Evolutionary conservation across 148 eudicot species (phyloP), one percentile per base, ranked within the genome.

Genomic region (Vaccinium myrtillus): DNA sequence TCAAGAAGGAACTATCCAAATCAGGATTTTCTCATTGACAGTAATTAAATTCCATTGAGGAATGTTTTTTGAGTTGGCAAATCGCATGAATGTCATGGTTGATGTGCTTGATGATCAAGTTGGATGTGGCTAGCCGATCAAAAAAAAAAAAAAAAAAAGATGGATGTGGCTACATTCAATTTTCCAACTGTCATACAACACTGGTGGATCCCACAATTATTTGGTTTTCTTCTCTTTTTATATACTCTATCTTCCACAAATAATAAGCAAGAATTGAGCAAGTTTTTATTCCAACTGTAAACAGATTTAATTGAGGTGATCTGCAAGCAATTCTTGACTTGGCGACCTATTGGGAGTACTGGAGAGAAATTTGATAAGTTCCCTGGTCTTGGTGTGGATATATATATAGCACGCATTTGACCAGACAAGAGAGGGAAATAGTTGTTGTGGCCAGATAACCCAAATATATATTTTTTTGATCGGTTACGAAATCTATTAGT

Each of bases 51-150:
- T 69, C 8, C 43, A 30, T 5, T 69, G 74, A 69, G 74, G 74
- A 69, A 69, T 69, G 43, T 69, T 69, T 69, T 30, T 69, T 69
- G 74, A 69, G 74, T 27, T 69, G 36, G 39, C 74, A 69, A 69
- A 69, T 69, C 43, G 18, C 43, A 27, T 69, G 74, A 13, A 30
- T 69, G 74, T 69, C 18, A 69, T 16, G 13, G 7, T 5, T 32
- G 36, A 32, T 32, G 32, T 32, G 36, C 18, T 30, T 69, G 74
- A 30, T 69, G 43, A 69, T 69, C 18, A 27, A 69, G 18, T 30
- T 69, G 43, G 74, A 30, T 30, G 12, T 27, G 43, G 18, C 74
- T 0, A 30, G 39, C 39, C 39, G 39, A 36, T 36, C n/a, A n/a
- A 1, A 36, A 36, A 36, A 36, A 36, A 36, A 36, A 36, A 36